Evolutionary conservation across 768 basidiomycete genomes (phyloP).

Genomic region (Russula sp.): DNA sequence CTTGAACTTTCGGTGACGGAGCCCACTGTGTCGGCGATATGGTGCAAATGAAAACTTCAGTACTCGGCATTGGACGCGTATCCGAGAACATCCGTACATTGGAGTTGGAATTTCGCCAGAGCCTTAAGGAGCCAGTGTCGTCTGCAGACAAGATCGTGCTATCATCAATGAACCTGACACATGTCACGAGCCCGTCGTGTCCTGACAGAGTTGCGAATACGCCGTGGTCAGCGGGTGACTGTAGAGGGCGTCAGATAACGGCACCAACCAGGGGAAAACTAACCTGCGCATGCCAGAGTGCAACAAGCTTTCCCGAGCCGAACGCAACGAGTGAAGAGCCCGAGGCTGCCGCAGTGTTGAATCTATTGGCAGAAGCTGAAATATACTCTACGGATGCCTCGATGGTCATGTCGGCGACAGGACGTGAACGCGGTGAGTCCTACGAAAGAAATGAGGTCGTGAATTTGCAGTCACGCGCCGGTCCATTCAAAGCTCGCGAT

Average conservation of each 20-base stretch:
- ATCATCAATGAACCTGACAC: slow-evolving; percentile 57
- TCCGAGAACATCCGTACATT: slow-evolving; percentile 36
- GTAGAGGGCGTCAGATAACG: slow-evolving; percentile 5
- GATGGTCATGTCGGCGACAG: slow-evolving; percentile 11
- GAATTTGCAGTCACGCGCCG: not conserved
- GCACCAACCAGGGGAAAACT: slow-evolving; percentile 24
- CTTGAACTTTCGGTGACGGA: slow-evolving; percentile 38
- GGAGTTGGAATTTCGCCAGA: slow-evolving; percentile 47
- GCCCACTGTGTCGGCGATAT: slow-evolving; percentile 49
- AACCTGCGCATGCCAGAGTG: slow-evolving; percentile 55
- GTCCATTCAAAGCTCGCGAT: slow-evolving; percentile 30
- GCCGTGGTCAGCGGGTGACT: slow-evolving; percentile 39
- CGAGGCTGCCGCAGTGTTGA: slow-evolving; percentile 35
- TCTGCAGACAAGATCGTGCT: slow-evolving; percentile 64
- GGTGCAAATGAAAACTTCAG: slow-evolving; percentile 20
- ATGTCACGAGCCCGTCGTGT: slow-evolving; percentile 70
- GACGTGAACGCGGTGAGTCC: not conserved
- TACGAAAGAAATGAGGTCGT: not conserved
- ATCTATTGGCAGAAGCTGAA: slow-evolving; percentile 44
- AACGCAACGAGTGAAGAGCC: slow-evolving; percentile 43
- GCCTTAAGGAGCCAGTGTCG: slow-evolving; percentile 57
- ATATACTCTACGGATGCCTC: slow-evolving; percentile 34
- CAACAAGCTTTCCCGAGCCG: slow-evolving; percentile 49
- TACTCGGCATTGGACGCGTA: slow-evolving; percentile 18
- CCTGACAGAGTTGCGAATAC: slow-evolving; percentile 68